A percentile compares a stretch with the other conserved stretches of the same genome.
Evolutionary conservation across 805 yeast species (phyloP).

Genomic region (Tetrapisispora pingtungensis): DNA sequence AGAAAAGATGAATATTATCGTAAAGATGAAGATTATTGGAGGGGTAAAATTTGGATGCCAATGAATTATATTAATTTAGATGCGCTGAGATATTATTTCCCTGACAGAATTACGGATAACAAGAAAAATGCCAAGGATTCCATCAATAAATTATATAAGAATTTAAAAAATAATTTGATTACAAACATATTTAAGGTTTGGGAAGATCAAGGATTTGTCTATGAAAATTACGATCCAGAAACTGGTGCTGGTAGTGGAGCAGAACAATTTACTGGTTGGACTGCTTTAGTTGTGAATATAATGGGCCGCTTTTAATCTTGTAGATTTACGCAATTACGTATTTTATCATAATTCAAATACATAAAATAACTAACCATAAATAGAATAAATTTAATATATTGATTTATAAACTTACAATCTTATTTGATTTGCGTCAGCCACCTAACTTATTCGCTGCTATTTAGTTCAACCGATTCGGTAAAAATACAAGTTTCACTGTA

Average conservation of each 20-base stretch:
- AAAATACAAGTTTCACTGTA: too few species aligned
- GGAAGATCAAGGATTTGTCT: conserved; percentile 67
- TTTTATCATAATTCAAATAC: neutral
- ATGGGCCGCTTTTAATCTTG: conserved; percentile 35
- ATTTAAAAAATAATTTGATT: conserved; percentile 58
- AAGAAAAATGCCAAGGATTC: conserved; percentile 16
- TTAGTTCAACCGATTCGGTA: too few species aligned
- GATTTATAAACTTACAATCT: too few species aligned
- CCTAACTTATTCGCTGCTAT: too few species aligned
- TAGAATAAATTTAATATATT: too few species aligned
- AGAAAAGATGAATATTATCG: conserved; percentile 55
- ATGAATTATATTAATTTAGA: conserved; percentile 78
- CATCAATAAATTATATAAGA: conserved; percentile 42
- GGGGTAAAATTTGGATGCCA: conserved; percentile 89
- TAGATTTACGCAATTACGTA: neutral
- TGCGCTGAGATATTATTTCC: conserved; percentile 48
- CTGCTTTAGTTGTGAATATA: conserved; percentile 67
- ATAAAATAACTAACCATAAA: too few species aligned
- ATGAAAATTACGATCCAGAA: conserved; percentile 80
- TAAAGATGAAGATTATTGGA: conserved; percentile 87
- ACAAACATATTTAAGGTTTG: conserved; percentile 60
- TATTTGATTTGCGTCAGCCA: too few species aligned
- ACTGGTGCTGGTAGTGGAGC: conserved; percentile 75
- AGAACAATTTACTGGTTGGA: conserved; percentile 91
- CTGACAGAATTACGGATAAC: conserved; percentile 16